These are phyloP conservation scores for Hortaea sp. DNA, from an alignment of 2,329 filamentous ascomycete species.

Conservation along the genomic window DNA sequence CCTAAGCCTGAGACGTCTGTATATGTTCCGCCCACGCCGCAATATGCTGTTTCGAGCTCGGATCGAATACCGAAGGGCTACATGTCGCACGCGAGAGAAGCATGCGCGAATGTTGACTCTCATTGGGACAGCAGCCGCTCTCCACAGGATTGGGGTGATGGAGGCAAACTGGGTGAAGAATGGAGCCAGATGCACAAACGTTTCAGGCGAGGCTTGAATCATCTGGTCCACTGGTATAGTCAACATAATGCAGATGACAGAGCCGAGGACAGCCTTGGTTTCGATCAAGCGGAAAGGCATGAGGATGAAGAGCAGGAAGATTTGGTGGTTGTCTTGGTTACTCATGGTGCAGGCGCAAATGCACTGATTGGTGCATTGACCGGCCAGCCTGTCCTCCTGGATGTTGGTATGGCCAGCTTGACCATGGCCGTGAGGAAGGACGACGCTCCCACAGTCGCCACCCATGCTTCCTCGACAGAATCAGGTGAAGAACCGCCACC, in stretches of 20 bases:
- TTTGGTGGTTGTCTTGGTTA: conserved; percentile 75
- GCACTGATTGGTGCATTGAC: conserved; percentile 87
- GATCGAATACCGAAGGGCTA: conserved; percentile 81
- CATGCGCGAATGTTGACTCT: conserved; percentile 78
- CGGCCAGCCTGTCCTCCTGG: conserved; percentile 80
- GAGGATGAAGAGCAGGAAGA: conserved; percentile 55
- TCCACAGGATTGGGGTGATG: conserved; percentile 73
- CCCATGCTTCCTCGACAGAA: conserved; percentile 6
- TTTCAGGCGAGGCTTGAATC: conserved; percentile 69
- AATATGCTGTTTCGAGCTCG: conserved; percentile 70
- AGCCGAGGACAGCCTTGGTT: conserved; percentile 24
- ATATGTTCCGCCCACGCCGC: conserved; percentile 69
- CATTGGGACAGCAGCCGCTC: conserved; percentile 88
- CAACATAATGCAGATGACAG: conserved; percentile 29
- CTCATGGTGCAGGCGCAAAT: conserved; percentile 93
- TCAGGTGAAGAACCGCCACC: conserved; percentile 1
- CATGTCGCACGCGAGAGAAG: conserved; percentile 79
- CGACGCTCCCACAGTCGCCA: conserved; percentile 19
- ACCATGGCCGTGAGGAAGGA: conserved; percentile 69
- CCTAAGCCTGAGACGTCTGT: conserved; percentile 23
- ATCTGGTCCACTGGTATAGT: conserved; percentile 74
- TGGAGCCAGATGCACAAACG: conserved; percentile 93
- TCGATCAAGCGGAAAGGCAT: conserved; percentile 24
- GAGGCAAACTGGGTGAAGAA: conserved; percentile 81
- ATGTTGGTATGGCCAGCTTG: conserved; percentile 81